Evolutionary conservation across 1,139 yeast genomes (phyloP), one percentile per base, ranked within the genome.

Genomic region (Pichia cactophila): DNA sequence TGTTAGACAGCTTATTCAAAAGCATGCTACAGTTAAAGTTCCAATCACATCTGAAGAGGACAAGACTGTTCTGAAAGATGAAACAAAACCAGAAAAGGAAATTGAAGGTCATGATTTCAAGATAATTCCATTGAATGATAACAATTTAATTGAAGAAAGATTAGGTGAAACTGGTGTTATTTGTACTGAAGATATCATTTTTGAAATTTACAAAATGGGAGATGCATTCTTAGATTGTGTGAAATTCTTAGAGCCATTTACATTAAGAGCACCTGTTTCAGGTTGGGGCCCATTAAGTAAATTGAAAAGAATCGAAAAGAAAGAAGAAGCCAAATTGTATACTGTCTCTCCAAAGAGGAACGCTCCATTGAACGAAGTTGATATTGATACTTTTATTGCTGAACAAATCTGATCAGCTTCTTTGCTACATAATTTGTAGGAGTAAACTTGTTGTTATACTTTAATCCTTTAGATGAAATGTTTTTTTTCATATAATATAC

Each of bases 151-250:
- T 45, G 95, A 85, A 69, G 89, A 84, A 59, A 71, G 73, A 61
- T 73, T 85, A 54, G 90, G 86, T 33, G 80, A 80, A 38, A 69
- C 72, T 50, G 92, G 92, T 17, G 71, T 83, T 55, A 80, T 85
- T 56, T 85, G 95, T 77, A 76, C 83, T 41, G 94, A 85, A 68
- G 95, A 85, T 66, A 72, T 85, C 52, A 77, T 85, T 50, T 87
- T 82, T 62, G 92, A 85, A 66, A 72, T 85, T 50, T 74, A 72
- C 39, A 66, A 80, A 20, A 62, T 83, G 58, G 84, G 88, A 28
- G 86, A 79, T 36, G 70, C 75, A 56, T 85, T 85, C 69, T 77
- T 80, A 57, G 66, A 67, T 35, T 78, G 81, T 52, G 72, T 76
- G 52, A 70, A 72, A 56, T 85, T 88, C 76, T 67, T 85, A 58